Evolutionary conservation across 1,284 basidiomycete species (phyloP), one percentile per base, ranked within the genome.

Genomic region (Omphalotus olearius): DNA sequence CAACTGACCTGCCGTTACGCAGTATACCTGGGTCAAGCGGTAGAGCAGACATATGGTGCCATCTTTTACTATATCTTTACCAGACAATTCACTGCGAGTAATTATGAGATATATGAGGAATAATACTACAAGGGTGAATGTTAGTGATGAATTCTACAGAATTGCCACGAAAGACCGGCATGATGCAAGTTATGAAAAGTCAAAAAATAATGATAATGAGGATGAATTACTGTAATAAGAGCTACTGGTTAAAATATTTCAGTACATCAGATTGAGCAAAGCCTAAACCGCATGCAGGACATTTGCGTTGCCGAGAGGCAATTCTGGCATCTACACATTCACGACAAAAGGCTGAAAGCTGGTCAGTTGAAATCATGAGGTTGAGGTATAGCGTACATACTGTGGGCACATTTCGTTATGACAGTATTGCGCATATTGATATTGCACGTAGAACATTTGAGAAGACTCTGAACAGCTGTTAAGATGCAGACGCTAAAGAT

Each of bases 1-100:
- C 18, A 38, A 54, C 25, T 39, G 42, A 47, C 56, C 46, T 56
- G 51, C 55, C 18, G 36, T 37, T 48, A 54, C 54, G 60, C 65
- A 93, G 88, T 88, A 91, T 64, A 76, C 90, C 59, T 97, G 94
- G 93, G 93, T 97, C 86, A 97, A 95, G 77, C 91, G 94, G 70
- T 97, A 33, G 30, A 33, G 7, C 3, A 9, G 30, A 6, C 30
- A 13, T 30, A 16, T 28, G 43, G 2, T 28, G 30, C 16, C 25
- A 40, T 40, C 38, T 17, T 40, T 40, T 45, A 45, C 26, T 16
- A 30, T 45, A 45, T 45, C 30, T 28, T 28, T 25, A 9, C 40
- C 28, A 50, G 47, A 25, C 35, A 45, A 37, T 36, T 50, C 41
- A 48, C 30, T 43, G 20, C 20, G 25, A 26, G 45, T 39, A 45